These are phyloP conservation scores for Orbilia ellipsospora DNA, from an alignment of 2,329 filamentous ascomycete genomes.

Conservation along the genomic window DNA sequence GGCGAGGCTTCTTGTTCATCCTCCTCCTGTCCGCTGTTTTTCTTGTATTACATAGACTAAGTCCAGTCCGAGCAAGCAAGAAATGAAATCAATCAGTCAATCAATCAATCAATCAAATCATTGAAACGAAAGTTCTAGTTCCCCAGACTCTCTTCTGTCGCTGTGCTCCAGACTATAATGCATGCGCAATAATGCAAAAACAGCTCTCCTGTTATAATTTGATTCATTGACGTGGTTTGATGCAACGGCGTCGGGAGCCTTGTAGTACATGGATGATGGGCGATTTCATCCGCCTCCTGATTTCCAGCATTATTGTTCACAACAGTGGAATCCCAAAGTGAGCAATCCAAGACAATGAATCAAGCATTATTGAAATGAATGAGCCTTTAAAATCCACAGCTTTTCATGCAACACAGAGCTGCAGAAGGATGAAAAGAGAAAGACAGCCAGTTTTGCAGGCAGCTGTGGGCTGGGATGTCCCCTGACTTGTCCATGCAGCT, in stretches of 20 bases:
- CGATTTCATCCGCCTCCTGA: constrained; percentile 44
- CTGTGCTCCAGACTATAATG: neutral
- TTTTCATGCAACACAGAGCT: constrained; percentile 47
- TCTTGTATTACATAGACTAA: constrained; percentile 50
- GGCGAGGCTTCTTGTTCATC: constrained; percentile 31
- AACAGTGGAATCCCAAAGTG: too few relatives aligned
- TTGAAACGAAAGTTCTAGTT: constrained; percentile 16
- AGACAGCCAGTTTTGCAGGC: constrained; percentile 5
- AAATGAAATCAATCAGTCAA: constrained; percentile 36
- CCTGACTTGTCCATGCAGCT: constrained; percentile 50
- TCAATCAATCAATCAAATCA: neutral
- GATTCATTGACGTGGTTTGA: constrained; percentile 44
- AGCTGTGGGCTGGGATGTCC: constrained; percentile 16
- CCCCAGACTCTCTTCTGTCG: too few relatives aligned
- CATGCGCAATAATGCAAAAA: constrained; percentile 22
- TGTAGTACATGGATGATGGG: neutral
- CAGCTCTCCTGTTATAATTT: constrained; percentile 8
- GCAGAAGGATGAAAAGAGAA: constrained; percentile 25
- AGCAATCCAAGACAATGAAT: too few relatives aligned
- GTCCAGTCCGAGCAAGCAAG: constrained; percentile 31
- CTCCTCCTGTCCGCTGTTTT: constrained; percentile 53
- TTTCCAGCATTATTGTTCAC: neutral
- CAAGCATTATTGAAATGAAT: constrained; percentile 11
- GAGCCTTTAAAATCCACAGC: constrained; percentile 18
- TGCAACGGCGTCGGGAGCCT: constrained; percentile 11